Evolutionary conservation across 2,329 filamentous ascomycete species (phyloP).

Genomic region (Rhynchosporium agropyri): DNA sequence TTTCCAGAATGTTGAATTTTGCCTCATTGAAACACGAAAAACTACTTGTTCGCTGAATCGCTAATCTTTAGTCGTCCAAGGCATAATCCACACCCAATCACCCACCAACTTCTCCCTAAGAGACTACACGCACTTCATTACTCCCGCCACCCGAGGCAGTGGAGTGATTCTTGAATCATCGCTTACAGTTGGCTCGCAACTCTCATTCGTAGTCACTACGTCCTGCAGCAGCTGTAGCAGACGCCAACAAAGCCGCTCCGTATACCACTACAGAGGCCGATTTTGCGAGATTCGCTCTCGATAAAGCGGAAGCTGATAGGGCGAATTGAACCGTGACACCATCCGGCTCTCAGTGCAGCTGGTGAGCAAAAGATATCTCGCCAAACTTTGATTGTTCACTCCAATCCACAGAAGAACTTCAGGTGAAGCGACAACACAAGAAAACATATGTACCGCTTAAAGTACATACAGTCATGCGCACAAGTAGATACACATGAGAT

Average conservation of each 20-base stretch:
- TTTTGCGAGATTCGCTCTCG: slow-evolving; percentile 42
- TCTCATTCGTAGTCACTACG: slow-evolving; percentile 49
- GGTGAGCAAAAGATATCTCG: slow-evolving; percentile 36
- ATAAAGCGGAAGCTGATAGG: slow-evolving; percentile 40
- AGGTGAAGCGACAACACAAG: too few relatives aligned
- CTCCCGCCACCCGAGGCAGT: slow-evolving; percentile 36
- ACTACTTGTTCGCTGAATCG: background rate
- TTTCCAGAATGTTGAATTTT: background rate
- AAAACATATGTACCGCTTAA: too few relatives aligned
- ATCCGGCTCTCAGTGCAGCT: slow-evolving; percentile 42
- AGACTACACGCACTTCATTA: slow-evolving; percentile 40
- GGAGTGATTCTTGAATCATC: slow-evolving; percentile 39
- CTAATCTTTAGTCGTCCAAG: slow-evolving; percentile 35
- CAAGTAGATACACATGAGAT: too few relatives aligned
- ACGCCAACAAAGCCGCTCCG: slow-evolving; percentile 31
- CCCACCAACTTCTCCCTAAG: slow-evolving; percentile 38
- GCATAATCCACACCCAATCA: slow-evolving; percentile 41
- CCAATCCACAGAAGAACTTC: too few relatives aligned
- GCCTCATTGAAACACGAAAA: background rate
- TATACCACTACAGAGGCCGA: slow-evolving; percentile 36
- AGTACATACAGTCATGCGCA: too few relatives aligned
- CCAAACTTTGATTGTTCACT: too few relatives aligned
- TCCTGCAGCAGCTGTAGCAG: slow-evolving; percentile 40
- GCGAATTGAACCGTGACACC: slow-evolving; percentile 31
- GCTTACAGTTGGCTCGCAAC: slow-evolving; percentile 40